A percentile compares a stretch with the other conserved stretches of the same genome.
phyloP scores from a whole-genome alignment of 805 yeast genomes.

The Candida caryicola region DNA sequence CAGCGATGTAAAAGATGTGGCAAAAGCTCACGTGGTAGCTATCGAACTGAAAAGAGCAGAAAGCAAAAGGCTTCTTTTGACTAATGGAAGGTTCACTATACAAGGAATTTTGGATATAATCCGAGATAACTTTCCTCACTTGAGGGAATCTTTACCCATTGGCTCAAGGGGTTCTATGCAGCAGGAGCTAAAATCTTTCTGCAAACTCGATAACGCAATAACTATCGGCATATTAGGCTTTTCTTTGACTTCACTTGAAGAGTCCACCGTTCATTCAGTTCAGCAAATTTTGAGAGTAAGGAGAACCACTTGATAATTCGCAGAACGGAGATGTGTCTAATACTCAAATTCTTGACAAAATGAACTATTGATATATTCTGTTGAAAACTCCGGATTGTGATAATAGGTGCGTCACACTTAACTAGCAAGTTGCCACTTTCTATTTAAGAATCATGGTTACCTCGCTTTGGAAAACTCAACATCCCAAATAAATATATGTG shows the following conservation, averaged over 20 bases:
- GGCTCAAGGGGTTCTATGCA: constrained; percentile 16
- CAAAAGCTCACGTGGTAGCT: constrained; percentile 19
- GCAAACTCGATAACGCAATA: constrained; percentile 13
- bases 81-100: constrained; percentile 14
- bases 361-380: too few species aligned
- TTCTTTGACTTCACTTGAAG: constrained; percentile 15
- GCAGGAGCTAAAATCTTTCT: neutral
- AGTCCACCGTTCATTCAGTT: constrained; percentile 19
- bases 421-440: too few species aligned
- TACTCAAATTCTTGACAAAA: too few species aligned
- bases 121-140: constrained; percentile 21
- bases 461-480: too few species aligned
- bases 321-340: too few species aligned
- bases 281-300: constrained; percentile 17
- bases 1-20: constrained; percentile 21
- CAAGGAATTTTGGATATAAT: constrained; percentile 21
- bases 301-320: too few species aligned
- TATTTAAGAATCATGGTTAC: too few species aligned
- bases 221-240: constrained; percentile 18
- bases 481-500: too few species aligned
- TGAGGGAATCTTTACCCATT: constrained; percentile 13
- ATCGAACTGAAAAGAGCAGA: constrained; percentile 10
- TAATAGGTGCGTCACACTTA: too few species aligned
- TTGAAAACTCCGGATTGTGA: too few species aligned
- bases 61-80: constrained; percentile 11